Base-by-base conservation (phyloP, 805 yeast species). In the Kazachstania kunashirensis region DNA sequence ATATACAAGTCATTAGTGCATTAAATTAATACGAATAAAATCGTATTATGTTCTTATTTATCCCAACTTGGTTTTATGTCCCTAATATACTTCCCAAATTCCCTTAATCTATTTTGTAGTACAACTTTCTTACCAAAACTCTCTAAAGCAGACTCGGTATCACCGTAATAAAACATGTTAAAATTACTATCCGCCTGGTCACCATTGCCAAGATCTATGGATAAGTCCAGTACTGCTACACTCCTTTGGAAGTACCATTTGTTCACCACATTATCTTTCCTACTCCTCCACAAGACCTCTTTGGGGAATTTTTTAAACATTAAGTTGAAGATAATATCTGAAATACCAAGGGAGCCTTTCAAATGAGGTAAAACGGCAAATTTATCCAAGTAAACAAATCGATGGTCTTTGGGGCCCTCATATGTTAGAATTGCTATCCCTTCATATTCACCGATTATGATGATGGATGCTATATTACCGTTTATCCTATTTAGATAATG, bases 231-330 rank as follows among this genome's bases (percentile, higher is more conserved):
- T 19, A 79, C 77, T 1, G 95, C 95, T 13, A 68, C 63, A 28
- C 95, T 79, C 44, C 98, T 67, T 52, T 92, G 96, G 59, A 89
- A 92, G 55, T 89, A 89, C 98, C 98, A 92, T 53, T 86, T 86
- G 63, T 92, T 92, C 6, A 92, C 96, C 0, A 96, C 95, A 57
- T 92, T 92, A 38, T 63, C 72, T 40, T 71, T 71, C 31, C 95
- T 66, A 1, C 97, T 89, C 50, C 98, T 72, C 98, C 98, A 92
- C 2, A 92, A 62, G 10, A 86, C 57, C 53, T 85, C 92, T 12
- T 69, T 61, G 0, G 84, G 82, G 52, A 78, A 88, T 25, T 75
- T 58, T 34, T 73, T 73, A 28, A 66, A 65, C 67, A 92, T 75
- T 6, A 82, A 68, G 53, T 89, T 92, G 66, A 92, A 86, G 17